Conservation (phyloP, 2,329 filamentous ascomycete species). For the Fusarium pseudonygamai region DNA sequence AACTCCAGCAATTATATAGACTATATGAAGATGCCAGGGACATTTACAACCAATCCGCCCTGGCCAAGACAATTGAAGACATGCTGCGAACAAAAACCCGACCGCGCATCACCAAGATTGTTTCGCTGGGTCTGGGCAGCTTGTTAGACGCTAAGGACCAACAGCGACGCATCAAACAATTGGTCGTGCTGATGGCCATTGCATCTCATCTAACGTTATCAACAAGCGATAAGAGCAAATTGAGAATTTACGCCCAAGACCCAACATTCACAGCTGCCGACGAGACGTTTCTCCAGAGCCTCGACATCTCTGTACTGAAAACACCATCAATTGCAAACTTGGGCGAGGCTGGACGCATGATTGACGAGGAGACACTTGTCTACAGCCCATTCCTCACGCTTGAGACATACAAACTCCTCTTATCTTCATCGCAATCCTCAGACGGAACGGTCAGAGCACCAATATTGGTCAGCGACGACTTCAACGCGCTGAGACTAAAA, state of each 20-base stretch:
- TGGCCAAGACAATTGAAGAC: conserved; percentile 28
- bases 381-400: conserved; percentile 42
- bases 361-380: conserved; percentile 35
- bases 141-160: conserved; percentile 35
- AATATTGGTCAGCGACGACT: conserved; percentile 38
- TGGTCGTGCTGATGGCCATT: conserved; percentile 35
- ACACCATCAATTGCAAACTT: conserved; percentile 30
- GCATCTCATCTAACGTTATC: conserved; percentile 22
- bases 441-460: conserved; percentile 4
- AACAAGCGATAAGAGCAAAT: neutral
- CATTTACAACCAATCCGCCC: conserved; percentile 19
- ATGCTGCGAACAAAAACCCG: conserved; percentile 31
- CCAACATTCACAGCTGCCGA: conserved; percentile 35
- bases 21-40: conserved; percentile 28
- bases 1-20: conserved; percentile 24
- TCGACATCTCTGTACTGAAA: conserved; percentile 29
- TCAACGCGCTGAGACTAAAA: conserved; percentile 37
- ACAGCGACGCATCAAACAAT: conserved; percentile 37
- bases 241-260: conserved; percentile 36
- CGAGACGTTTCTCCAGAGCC: conserved; percentile 27
- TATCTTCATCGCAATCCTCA: conserved; percentile 4
- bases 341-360: conserved; percentile 35
- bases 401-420: conserved; percentile 30
- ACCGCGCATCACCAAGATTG: conserved; percentile 26
- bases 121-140: conserved; percentile 37